phyloP scores from a whole-genome alignment of 192 early-diverging fungal species.

The Chytriomyces hyalinus region DNA sequence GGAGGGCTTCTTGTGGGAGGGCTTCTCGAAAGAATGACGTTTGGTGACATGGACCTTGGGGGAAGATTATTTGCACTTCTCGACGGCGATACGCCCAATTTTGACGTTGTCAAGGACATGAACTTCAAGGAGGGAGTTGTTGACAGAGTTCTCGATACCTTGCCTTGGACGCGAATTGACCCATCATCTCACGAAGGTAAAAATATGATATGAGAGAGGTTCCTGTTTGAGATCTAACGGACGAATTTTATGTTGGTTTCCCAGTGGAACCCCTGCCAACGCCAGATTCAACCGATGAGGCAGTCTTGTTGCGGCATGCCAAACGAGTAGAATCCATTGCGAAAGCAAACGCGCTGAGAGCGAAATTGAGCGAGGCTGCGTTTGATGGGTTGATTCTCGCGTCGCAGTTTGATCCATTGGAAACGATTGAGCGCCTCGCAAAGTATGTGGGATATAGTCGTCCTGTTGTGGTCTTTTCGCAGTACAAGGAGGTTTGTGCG shows the following conservation, averaged over 20 bases:
- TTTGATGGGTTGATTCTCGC: conserved; percentile 85
- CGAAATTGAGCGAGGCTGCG: conserved; percentile 52
- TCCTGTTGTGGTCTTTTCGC: conserved; percentile 80
- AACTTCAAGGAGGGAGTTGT: conserved; percentile 58
- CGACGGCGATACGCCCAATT: conserved; percentile 11
- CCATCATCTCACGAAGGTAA: conserved; percentile 63
- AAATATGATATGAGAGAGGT: not conserved
- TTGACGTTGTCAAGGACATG: conserved; percentile 39
- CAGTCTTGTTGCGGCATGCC: conserved; percentile 1
- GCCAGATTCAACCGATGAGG: conserved; percentile 7
- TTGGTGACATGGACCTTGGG: conserved; percentile 33
- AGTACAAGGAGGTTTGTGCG: conserved; percentile 52
- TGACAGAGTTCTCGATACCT: conserved; percentile 59
- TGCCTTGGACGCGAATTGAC: conserved; percentile 76
- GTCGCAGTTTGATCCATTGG: conserved; percentile 74
- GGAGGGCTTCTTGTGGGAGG: conserved; percentile 83
- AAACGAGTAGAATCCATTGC: conserved; percentile 44
- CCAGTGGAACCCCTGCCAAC: not conserved
- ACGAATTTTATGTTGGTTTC: not conserved
- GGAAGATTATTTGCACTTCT: conserved; percentile 22
- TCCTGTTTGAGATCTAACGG: not conserved
- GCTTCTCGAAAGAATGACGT: conserved; percentile 76
- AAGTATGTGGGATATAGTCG: conserved; percentile 82
- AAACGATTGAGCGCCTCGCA: conserved; percentile 72
- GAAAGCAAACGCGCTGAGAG: conserved; percentile 55